Evolutionary conservation across 768 basidiomycete genomes (phyloP), one percentile per base, ranked within the genome.

Genomic region (Mycena rebaudengoi): DNA sequence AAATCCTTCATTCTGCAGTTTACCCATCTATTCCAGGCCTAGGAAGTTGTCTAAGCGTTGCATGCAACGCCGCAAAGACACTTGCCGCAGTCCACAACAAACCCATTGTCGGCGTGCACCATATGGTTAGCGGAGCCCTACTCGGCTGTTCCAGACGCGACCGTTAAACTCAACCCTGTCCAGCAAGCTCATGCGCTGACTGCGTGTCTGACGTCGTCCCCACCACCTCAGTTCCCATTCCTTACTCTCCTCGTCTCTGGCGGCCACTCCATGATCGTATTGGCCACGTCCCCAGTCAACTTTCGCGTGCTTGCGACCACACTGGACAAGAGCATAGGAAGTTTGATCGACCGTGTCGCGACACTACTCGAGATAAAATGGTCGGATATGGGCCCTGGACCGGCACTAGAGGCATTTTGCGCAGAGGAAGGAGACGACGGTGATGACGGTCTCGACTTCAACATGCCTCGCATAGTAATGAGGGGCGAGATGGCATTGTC

Each of bases 101-200:
- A 70, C 96, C 95, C 0, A 62, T 97, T 5, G 85, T 97, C 3
- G 95, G 95, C 4, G 93, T 98, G 7, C 94, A 98, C 76, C 96
- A 99, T 71, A 99, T 98, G 96, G 96, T 95, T 35, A 46, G 80
- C 40, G 28, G 29, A 32, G 21, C n/a, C 5, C 21, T 32, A 50
- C n/a, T 55, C 39, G 40, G 59, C 33, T 11, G 49, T 21, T 40
- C 37, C 32, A 37, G 18, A 40, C 16, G 52, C 46, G 51, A 62
- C 35, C 65, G 40, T 62, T 35, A 14, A 53, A n/a, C n/a, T n/a
- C n/a, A n/a, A n/a, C n/a, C n/a, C 35, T 33, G 29, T 51, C 40
- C 68, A 96, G 95, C 95, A 96, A 94, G 96, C 92, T 0, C 97
- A 98, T 71, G 93, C 96, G 0, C 80, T 96, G 0, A 96, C 94